Base-by-base conservation (phyloP, 495 filamentous ascomycete species). In the Pyronema omphalodes region DNA sequence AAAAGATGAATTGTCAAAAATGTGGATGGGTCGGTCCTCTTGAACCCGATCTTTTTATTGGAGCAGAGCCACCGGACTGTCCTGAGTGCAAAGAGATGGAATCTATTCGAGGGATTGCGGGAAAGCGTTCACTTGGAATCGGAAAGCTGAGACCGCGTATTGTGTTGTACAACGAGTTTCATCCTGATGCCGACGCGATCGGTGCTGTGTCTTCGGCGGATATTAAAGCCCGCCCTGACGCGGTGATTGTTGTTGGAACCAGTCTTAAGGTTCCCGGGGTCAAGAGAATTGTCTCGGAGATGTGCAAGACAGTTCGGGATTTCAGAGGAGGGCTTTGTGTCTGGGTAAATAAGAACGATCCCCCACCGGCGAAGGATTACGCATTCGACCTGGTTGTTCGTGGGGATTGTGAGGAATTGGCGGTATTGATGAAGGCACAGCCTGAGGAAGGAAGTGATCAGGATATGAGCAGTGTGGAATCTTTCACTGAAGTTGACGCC, bases 91-190 rank as follows among this genome's bases (percentile, higher is more conserved):
- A 75, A 43, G 78, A 76, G 54, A 78, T 78, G 51, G 88, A 98
- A 58, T 68, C 76, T 48, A 77, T 85, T 29, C 83, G 91, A 53
- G 76, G 76, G n/a, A 72, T 79, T 57, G 81, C 81, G 3, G 88
- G 88, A 37, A 88, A 93, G 66, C 78, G 91, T 49, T 93, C 88
- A 64, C 93, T 96, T 66, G 91, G 91, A 1, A 83, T 98, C 53
- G 91, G 91, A 29, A 78, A 84, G 52, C 72, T 98, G 55, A 80
- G 91, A 19, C 91, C 91, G 14, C 80, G 91, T 18, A 94, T 98
- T 68, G 88, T 95, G 1, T 73, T 98, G 19, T 98, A 98, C 71
- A 94, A 98, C 67, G 91, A 98, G 67, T 82, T 86, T 66, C 93
- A 94, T 63, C 89, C 91, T 0, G 91, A 98, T 57, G 85, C 88